phyloP scores from a whole-genome alignment of 1,284 basidiomycete genomes.

The Salmacisia buchloeana region DNA sequence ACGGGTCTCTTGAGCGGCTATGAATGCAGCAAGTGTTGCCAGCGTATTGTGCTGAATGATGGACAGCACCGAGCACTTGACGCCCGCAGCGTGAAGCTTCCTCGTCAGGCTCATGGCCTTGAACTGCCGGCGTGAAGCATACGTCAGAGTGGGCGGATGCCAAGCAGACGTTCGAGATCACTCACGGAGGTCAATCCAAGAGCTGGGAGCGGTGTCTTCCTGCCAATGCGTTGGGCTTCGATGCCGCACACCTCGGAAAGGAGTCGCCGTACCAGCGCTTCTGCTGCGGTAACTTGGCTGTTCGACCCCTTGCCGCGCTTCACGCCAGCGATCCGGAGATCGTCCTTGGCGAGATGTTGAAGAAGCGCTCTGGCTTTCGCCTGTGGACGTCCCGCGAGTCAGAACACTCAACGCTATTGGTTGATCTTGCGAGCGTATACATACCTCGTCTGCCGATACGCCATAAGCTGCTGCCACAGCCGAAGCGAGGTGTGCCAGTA shows the following conservation, averaged over 20 bases:
- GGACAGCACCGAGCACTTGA: constrained; percentile 44
- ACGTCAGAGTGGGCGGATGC: no score
- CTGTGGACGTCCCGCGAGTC: no score
- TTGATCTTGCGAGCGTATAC: neutral
- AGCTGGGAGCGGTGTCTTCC: constrained; percentile 37
- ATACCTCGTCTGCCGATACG: neutral
- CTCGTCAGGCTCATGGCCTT: constrained; percentile 45
- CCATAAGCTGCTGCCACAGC: neutral
- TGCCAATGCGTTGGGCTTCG: constrained; percentile 28
- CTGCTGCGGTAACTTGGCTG: neutral
- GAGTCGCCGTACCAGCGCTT: constrained; percentile 18
- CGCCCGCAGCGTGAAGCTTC: constrained; percentile 27
- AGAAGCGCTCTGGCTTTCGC: neutral
- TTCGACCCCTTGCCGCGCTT: constrained; percentile 6
- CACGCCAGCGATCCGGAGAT: neutral
- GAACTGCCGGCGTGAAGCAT: constrained; percentile 12
- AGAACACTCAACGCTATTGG: neutral
- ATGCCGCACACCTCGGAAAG: constrained; percentile 33
- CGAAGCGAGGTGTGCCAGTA: neutral
- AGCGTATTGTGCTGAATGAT: constrained; percentile 42
- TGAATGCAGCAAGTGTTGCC: constrained; percentile 15
- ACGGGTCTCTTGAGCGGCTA: neutral
- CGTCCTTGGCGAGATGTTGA: neutral
- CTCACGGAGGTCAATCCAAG: constrained; percentile 42
- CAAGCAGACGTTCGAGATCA: no score